Base-by-base conservation (phyloP, 2,329 filamentous ascomycete species). In the Cladophialophora chaetospira region DNA sequence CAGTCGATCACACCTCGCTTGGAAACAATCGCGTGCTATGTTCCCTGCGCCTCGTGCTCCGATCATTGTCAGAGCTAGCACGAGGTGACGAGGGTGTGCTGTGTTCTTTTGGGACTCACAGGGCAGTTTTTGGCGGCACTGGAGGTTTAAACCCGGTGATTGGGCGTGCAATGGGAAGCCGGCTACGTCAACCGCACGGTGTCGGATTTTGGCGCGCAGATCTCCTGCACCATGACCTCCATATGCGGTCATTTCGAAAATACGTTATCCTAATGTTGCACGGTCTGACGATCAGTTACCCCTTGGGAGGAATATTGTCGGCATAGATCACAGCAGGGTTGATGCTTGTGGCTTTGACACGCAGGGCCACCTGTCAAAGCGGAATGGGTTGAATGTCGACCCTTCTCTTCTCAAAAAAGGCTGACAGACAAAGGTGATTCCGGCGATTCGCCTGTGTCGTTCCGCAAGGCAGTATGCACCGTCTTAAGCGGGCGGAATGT, bases 341-440 rank as follows among this genome's bases (percentile, higher is more conserved):
- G 15, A 58, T 49, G 55, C 55, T 31, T 58, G 55, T 49, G 29
- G 38, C 47, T 52, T 50, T 43, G 38, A n/a, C n/a, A n/a, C n/a
- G n/a, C n/a, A n/a, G n/a, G n/a, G n/a, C n/a, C n/a, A n/a, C n/a
- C 31, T 35, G 15, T 40, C 17, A 40, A 42, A 26, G 26, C 3
- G 35, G 26, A 33, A 26, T 21, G 25, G 48, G 13, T 25, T 29
- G 36, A 21, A 33, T 17, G 25, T 40, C 33, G 23, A 31, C 35
- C 35, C 15, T 19, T 49, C 23, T 15, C 35, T 38, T 48, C n/a
- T n/a, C n/a, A n/a, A n/a, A 28, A n/a, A 38, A 8, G 31, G 26
- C 46, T 13, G 28, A 48, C 5, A n/a, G 31, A 21, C 23, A 11
- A 19, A 21, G 17, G 15, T 19, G 13, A 15, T 40, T 17, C 6